A percentile compares a stretch with the other conserved stretches of the same genome.
Conservation (phyloP, 352 stramenopile species). For the Phytophthora pisi region DNA sequence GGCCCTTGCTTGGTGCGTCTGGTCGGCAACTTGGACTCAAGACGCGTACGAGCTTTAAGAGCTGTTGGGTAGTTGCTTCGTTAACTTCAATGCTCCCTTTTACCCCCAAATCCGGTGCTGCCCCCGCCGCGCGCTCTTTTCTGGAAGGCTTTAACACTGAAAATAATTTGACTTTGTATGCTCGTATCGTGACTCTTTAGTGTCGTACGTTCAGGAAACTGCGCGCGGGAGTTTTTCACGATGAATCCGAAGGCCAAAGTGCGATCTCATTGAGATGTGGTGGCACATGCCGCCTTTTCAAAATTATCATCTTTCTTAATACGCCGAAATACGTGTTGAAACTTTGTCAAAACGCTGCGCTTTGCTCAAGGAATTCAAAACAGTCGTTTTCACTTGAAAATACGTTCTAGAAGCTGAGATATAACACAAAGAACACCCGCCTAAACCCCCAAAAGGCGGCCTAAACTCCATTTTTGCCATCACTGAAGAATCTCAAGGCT, state of each 20-base stretch:
- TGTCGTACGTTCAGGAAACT: not conserved
- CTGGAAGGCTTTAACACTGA: slow-evolving; percentile 7
- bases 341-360: too few species aligned
- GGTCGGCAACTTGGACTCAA: not conserved
- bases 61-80: slow-evolving; percentile 1
- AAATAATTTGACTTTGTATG: slow-evolving; percentile 5
- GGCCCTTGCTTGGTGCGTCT: not conserved
- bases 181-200: not conserved
- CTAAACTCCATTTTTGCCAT: too few species aligned
- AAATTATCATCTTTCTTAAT: too few species aligned
- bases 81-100: slow-evolving; percentile 8
- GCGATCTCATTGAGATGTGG: too few species aligned
- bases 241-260: not conserved
- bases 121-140: not conserved
- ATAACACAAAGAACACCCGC: too few species aligned
- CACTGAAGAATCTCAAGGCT: not conserved
- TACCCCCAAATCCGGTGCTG: slow-evolving; percentile 3
- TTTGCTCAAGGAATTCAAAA: too few species aligned
- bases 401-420: too few species aligned
- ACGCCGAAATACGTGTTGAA: too few species aligned
- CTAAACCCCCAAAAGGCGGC: too few species aligned
- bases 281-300: too few species aligned
- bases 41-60: not conserved
- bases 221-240: not conserved
- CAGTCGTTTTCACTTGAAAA: too few species aligned